phyloP scores from a whole-genome alignment of 257 asterid genomes.

The Datura wrightii region DNA sequence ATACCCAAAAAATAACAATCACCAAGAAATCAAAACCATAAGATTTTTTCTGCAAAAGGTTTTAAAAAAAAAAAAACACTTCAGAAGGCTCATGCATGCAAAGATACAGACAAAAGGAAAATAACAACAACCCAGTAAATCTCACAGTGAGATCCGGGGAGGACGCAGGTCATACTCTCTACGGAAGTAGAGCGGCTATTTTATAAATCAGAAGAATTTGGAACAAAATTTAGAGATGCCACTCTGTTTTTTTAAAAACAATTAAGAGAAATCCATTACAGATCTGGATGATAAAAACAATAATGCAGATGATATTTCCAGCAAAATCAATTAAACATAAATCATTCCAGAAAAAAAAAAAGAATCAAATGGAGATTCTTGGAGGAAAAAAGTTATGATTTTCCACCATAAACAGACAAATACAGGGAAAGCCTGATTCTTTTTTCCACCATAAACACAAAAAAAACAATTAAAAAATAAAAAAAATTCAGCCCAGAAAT shows the following conservation, averaged over 20 bases:
- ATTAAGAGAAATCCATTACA: not conserved
- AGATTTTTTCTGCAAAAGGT: not conserved
- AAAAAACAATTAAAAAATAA: too few relatives aligned
- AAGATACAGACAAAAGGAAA: not conserved
- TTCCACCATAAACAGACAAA: too few relatives aligned
- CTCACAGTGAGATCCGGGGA: too few relatives aligned
- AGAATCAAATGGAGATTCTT: not conserved
- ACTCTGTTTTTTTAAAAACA: not conserved
- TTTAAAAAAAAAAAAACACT: not conserved
- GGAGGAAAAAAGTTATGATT: not conserved
- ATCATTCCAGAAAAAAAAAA: not conserved
- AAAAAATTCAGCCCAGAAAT: not conserved
- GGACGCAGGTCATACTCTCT: too few relatives aligned
- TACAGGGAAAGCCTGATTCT: too few relatives aligned
- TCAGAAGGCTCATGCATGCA: constrained; percentile 7
- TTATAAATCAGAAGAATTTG: not conserved
- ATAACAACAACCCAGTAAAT: too few relatives aligned
- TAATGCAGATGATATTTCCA: not conserved
- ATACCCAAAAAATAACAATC: too few relatives aligned
- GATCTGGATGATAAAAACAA: not conserved
- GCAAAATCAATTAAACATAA: too few relatives aligned
- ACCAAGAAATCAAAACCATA: not conserved
- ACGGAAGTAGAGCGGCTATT: too few relatives aligned
- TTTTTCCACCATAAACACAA: too few relatives aligned
- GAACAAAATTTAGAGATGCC: not conserved